Percentiles rank a stretch among this genome's conserved stretches.
Conservation (phyloP, 768 basidiomycete species). For the Tylopilus sp. region DNA sequence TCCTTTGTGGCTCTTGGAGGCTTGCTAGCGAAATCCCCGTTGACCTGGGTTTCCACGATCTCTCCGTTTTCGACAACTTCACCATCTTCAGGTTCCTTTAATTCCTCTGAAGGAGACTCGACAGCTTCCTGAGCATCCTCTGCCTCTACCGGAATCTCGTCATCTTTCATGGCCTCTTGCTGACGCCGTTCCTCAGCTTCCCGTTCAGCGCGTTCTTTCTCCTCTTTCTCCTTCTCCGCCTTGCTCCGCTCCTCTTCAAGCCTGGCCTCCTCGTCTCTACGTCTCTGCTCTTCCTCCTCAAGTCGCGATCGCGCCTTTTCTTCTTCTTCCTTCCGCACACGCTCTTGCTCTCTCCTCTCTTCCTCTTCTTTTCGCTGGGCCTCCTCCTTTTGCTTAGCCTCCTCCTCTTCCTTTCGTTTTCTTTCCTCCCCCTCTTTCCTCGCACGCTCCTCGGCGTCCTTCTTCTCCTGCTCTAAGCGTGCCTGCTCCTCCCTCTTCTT, state of each 20-base stretch:
- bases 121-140: conserved; percentile 33
- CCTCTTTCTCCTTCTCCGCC: conserved; percentile 36
- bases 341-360: conserved; percentile 41
- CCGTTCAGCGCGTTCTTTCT: conserved; percentile 39
- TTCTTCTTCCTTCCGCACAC: conserved; percentile 34
- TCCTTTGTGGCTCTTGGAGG: conserved; percentile 41
- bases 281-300: conserved; percentile 36
- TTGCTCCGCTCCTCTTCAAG: conserved; percentile 32
- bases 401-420: conserved; percentile 42
- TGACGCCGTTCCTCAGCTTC: conserved; percentile 31
- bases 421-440: conserved; percentile 37
- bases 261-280: conserved; percentile 20
- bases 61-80: conserved; percentile 35
- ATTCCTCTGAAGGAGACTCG: conserved; percentile 41
- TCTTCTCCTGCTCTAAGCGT: conserved; percentile 37
- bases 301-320: conserved; percentile 35
- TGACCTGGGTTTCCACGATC: conserved; percentile 20
- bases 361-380: conserved; percentile 43
- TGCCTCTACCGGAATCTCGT: conserved; percentile 34
- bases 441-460: conserved; percentile 35
- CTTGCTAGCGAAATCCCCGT: conserved; percentile 43
- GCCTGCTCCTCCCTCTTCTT: conserved; percentile 45
- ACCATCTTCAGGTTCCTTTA: conserved; percentile 42
- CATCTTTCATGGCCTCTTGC: conserved; percentile 17
- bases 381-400: conserved; percentile 38